Evolutionary conservation across 495 filamentous ascomycete genomes (phyloP).

Genomic region (Penicillium simplicissimum): DNA sequence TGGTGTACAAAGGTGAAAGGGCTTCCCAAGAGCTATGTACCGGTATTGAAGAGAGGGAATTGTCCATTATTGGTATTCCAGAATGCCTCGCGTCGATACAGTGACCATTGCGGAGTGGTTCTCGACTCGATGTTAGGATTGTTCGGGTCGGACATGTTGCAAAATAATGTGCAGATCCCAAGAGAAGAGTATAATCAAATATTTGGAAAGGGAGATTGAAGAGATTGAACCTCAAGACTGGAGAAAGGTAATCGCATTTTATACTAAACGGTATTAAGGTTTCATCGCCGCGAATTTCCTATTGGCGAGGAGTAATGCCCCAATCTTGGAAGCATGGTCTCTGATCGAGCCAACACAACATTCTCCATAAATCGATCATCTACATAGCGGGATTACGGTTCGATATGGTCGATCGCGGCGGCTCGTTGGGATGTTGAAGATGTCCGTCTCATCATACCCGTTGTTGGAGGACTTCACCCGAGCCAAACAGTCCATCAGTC

Average conservation of each 20-base stretch:
- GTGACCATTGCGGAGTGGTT: constrained; percentile 19
- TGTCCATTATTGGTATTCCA: constrained; percentile 19
- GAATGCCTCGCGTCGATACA: constrained; percentile 19
- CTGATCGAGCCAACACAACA: not conserved
- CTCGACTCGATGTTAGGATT: constrained; percentile 16
- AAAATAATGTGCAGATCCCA: not conserved
- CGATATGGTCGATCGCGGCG: not conserved
- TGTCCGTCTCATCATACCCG: too few relatives aligned
- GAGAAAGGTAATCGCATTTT: not conserved
- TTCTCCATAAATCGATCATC: not conserved
- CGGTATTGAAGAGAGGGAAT: constrained; percentile 16
- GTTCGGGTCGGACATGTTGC: constrained; percentile 16
- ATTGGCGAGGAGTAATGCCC: not conserved
- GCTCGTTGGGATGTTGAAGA: not conserved
- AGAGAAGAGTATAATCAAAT: not conserved
- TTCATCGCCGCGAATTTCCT: not conserved
- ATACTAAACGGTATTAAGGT: not conserved
- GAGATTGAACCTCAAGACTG: not conserved
- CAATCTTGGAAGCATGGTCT: not conserved
- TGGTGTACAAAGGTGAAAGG: not conserved
- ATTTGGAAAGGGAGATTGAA: not conserved
- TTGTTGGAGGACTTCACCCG: too few relatives aligned
- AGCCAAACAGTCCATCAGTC: too few relatives aligned
- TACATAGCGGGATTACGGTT: not conserved
- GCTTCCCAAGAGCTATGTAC: not conserved